Evolutionary conservation across 805 yeast species (phyloP).

Genomic region (Candida parachauliodes): DNA sequence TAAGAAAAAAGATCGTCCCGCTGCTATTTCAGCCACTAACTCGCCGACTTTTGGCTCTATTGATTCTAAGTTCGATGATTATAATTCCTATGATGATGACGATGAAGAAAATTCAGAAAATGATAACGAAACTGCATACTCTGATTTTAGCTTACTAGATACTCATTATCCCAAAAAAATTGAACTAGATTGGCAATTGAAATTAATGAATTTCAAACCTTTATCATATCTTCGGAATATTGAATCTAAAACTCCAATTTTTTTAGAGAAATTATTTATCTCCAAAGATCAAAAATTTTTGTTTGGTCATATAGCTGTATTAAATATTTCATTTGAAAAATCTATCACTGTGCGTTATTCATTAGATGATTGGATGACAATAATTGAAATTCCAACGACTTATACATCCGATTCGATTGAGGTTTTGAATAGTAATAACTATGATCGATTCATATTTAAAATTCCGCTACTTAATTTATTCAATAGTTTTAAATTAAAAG

Average conservation of each 20-base stretch:
- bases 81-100: conserved; percentile 23
- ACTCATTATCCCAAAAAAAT: conserved; percentile 11
- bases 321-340: conserved; percentile 69
- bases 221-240: conserved; percentile 46
- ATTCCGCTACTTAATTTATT: conserved; percentile 47
- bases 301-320: conserved; percentile 74
- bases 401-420: conserved; percentile 57
- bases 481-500: conserved; percentile 21
- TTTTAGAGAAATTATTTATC: conserved; percentile 61
- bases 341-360: conserved; percentile 69
- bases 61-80: conserved; percentile 18
- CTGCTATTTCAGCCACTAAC: conserved; percentile 65
- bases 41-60: conserved; percentile 44
- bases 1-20: conserved; percentile 68
- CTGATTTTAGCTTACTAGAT: conserved; percentile 10
- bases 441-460: conserved; percentile 70
- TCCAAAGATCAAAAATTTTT: conserved; percentile 55
- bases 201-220: conserved; percentile 39
- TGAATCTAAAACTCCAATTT: conserved; percentile 42
- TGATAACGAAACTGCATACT: conserved; percentile 7
- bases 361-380: conserved; percentile 73
- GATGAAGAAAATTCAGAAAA: conserved; percentile 10
- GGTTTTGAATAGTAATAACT: conserved; percentile 44
- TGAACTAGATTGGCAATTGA: conserved; percentile 42
- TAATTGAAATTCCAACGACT: conserved; percentile 61